These are phyloP conservation scores for Fragaria ananassa DNA, from an alignment of 306 rosid species.

Conservation along the genomic window DNA sequence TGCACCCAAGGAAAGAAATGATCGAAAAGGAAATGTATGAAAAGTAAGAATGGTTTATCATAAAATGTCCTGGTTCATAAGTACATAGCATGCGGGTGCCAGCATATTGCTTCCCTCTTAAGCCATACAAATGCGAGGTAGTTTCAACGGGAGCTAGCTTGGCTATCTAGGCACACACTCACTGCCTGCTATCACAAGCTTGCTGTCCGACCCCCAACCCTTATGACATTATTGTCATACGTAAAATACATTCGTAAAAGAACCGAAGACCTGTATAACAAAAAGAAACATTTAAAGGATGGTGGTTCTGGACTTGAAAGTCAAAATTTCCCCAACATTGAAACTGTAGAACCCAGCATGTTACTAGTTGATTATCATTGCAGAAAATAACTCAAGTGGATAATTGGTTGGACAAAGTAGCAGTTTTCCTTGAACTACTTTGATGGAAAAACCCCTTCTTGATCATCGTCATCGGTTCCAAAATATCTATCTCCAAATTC, in stretches of 20 bases:
- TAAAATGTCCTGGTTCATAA: neutral
- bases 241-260: neutral
- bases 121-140: neutral
- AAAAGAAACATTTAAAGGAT: slow-evolving; percentile 5
- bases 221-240: neutral
- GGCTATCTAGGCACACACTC: slow-evolving; percentile 10
- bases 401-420: slow-evolving; percentile 23
- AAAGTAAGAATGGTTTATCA: neutral
- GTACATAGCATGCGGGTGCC: slow-evolving; percentile 21
- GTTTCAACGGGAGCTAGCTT: neutral
- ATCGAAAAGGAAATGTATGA: too few relatives aligned
- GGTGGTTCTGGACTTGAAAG: slow-evolving; percentile 15
- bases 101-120: neutral
- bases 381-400: slow-evolving; percentile 25
- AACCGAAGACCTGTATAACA: neutral
- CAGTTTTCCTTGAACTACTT: slow-evolving; percentile 28
- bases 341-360: slow-evolving; percentile 25
- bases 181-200: slow-evolving; percentile 9
- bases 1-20: neutral
- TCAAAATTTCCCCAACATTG: slow-evolving; percentile 41
- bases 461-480: slow-evolving; percentile 91
- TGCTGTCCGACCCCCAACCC: slow-evolving; percentile 13
- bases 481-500: slow-evolving; percentile 98
- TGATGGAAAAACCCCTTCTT: slow-evolving; percentile 40
- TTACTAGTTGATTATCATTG: slow-evolving; percentile 21